Evolutionary conservation across 352 stramenopile genomes (phyloP), one percentile per base, ranked within the genome.

Genomic region (Plasmopara muralis): DNA sequence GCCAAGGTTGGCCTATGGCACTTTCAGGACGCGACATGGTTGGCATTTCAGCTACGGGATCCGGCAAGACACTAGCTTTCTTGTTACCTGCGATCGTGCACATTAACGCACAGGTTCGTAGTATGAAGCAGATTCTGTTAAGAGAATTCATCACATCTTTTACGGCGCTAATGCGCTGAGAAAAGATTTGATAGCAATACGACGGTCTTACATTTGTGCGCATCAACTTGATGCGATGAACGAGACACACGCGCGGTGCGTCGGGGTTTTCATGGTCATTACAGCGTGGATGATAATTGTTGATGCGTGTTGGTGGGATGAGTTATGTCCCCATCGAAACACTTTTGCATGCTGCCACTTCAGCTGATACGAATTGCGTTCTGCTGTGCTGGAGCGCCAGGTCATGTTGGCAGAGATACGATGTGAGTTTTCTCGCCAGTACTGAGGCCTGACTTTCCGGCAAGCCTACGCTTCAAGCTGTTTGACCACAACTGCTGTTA

Each of bases 21-120:
- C 72, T 95, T 5, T 97, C 95, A 28, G 97, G 97, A 44, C 87
- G 94, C 47, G 97, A 99, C 70, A 98, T 99, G 92, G 95, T 99
- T 41, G 97, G 97, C 52, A 98, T 99, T 64, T 97, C 88, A 28
- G 94, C 96, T 5, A 99, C 97, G 7, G 97, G 97, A 2, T 98
- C 88, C 6, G 97, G 97, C 48, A 99, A 99, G 70, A 99, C 96
- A 28, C 60, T 98, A 43, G 93, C 96, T 31, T 99, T 99, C 78
- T 84, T 99, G 64, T 77, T 99, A n/a, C 97, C 97, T 10, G 96
- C 91, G 33, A 98, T 99, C 85, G 97, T 99, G 62, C 97, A 99
- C 76, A 99, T 99, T 81, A 98, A 99, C 77, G 97, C 95, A 62
- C 95, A 98, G 93, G 95, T 98, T 93, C 81, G 82, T 89, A 54